These are phyloP conservation scores for Spergularia bocconei DNA, from an alignment of 148 eudicot genomes.

Conservation along the genomic window DNA sequence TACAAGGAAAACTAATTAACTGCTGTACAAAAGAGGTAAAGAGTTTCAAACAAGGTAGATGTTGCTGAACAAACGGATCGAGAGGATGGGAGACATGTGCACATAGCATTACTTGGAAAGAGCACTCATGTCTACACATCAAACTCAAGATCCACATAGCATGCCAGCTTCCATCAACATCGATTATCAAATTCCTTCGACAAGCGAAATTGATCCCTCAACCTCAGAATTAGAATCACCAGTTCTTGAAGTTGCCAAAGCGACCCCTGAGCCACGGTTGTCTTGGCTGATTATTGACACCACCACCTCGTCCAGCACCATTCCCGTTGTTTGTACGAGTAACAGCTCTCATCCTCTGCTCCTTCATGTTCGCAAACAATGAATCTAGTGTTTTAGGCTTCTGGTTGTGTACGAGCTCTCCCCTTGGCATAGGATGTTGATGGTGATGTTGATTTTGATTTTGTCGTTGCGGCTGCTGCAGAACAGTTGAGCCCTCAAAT, in stretches of 20 bases:
- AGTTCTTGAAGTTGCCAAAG: conserved; percentile 36
- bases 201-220: background rate
- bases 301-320: conserved; percentile 27
- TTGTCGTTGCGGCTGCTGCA: conserved; percentile 9
- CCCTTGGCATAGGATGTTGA: conserved; percentile 23
- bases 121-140: background rate
- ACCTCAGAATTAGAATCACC: conserved; percentile 1
- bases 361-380: conserved; percentile 88
- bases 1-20: background rate
- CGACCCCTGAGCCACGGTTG: conserved; percentile 68
- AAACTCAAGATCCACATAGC: background rate
- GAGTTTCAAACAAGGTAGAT: background rate
- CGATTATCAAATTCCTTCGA: background rate
- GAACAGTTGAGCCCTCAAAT: conserved; percentile 13
- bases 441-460: conserved; percentile 28
- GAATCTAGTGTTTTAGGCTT: conserved; percentile 85
- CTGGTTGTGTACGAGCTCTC: conserved; percentile 35
- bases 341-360: conserved; percentile 66
- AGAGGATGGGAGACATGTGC: background rate
- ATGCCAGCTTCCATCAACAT: background rate
- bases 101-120: background rate
- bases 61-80: background rate
- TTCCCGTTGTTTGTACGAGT: conserved; percentile 42
- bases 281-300: conserved; percentile 42
- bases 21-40: background rate